Conservation (phyloP, 176 grass and related monocot species). For the Juncus inflexus region DNA sequence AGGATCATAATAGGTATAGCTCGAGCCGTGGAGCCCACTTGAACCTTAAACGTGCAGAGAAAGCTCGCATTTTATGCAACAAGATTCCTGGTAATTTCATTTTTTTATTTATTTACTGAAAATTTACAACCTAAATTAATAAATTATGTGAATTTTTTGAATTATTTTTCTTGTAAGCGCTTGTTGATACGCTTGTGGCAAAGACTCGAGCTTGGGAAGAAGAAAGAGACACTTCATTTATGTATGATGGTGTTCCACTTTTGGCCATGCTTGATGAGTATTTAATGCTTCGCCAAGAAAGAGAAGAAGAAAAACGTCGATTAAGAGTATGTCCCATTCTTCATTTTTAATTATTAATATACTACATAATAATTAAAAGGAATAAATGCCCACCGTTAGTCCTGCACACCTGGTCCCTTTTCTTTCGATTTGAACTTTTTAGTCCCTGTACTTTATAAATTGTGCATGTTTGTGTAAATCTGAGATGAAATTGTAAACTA, state of each 20-base stretch:
- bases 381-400: no score
- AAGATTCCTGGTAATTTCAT: slow-evolving; percentile 84
- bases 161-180: slow-evolving; percentile 49
- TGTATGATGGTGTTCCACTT: slow-evolving; percentile 95
- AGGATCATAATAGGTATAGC: slow-evolving; percentile 99
- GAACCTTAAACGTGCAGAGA: slow-evolving; percentile 97
- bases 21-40: slow-evolving; percentile 95
- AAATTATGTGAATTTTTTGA: slow-evolving; percentile 1
- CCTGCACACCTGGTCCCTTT: no score
- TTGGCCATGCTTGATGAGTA: slow-evolving; percentile 98
- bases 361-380: no score
- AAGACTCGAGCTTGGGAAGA: slow-evolving; percentile 90
- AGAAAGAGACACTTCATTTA: slow-evolving; percentile 60
- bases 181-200: slow-evolving; percentile 90
- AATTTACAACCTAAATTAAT: neutral
- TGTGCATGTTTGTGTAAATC: no score
- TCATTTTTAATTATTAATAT: no score
- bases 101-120: neutral
- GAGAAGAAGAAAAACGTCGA: slow-evolving; percentile 95
- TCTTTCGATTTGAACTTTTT: no score
- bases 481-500: no score
- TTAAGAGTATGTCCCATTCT: slow-evolving; percentile 37
- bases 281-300: slow-evolving; percentile 94
- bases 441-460: no score
- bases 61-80: slow-evolving; percentile 89